A percentile compares a stretch with the other conserved stretches of the same genome.
phyloP scores from a whole-genome alignment of 2,329 filamentous ascomycete genomes.

The Elsinoe fawcettii region DNA sequence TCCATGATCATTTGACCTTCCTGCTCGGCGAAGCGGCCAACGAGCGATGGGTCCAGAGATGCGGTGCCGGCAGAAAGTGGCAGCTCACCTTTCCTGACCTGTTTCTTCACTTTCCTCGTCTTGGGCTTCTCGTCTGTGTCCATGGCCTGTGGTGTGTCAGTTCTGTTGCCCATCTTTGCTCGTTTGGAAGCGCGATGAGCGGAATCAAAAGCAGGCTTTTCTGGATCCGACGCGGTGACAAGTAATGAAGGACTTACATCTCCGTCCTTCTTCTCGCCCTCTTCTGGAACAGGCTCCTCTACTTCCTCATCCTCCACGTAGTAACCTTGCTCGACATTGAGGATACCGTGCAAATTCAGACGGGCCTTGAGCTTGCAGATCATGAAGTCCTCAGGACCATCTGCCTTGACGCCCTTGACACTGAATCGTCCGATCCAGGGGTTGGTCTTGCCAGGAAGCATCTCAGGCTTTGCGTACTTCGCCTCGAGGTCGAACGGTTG shows the following conservation, averaged over 20 bases:
- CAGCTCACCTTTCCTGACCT: slow-evolving; percentile 93
- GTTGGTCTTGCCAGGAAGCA: slow-evolving; percentile 79
- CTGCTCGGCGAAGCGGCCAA: slow-evolving; percentile 65
- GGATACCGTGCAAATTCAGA: slow-evolving; percentile 88
- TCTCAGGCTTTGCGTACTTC: slow-evolving; percentile 78
- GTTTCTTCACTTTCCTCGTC: slow-evolving; percentile 98
- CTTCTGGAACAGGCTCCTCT: slow-evolving; percentile 76
- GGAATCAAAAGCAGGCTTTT: background rate
- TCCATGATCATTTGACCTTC: slow-evolving; percentile 92
- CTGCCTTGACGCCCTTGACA: slow-evolving; percentile 93
- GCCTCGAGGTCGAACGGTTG: slow-evolving; percentile 95
- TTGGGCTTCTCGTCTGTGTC: slow-evolving; percentile 73
- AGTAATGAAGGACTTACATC: slow-evolving; percentile 44
- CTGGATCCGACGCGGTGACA: background rate
- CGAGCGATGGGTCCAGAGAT: slow-evolving; percentile 62
- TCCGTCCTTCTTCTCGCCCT: slow-evolving; percentile 49
- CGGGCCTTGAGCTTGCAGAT: slow-evolving; percentile 99
- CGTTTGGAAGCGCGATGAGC: slow-evolving; percentile 16
- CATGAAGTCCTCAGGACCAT: slow-evolving; percentile 95
- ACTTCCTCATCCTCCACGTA: slow-evolving; percentile 97
- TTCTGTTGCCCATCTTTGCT: slow-evolving; percentile 21
- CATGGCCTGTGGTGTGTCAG: slow-evolving; percentile 58
- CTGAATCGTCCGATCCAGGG: slow-evolving; percentile 97
- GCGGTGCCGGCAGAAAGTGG: slow-evolving; percentile 77
- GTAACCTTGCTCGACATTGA: slow-evolving; percentile 96